Evolutionary conservation across 2,329 filamentous ascomycete species (phyloP).

Genomic region (Berkeleyomyces basicola): DNA sequence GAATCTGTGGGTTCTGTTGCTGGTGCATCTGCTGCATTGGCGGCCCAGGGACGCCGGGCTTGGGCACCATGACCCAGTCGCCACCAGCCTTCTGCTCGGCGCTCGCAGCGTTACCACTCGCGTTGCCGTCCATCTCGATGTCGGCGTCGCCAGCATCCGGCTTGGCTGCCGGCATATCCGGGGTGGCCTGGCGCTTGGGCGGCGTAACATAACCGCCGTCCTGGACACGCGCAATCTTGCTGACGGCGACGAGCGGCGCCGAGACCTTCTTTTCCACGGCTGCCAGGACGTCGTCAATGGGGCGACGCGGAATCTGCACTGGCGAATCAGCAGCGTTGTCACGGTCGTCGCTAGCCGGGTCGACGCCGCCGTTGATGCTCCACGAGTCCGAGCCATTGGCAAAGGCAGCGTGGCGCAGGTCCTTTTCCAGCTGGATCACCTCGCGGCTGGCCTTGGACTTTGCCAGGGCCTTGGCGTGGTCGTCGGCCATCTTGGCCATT

Average conservation of each 20-base stretch:
- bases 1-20: background rate
- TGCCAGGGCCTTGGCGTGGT: slow-evolving; percentile 59
- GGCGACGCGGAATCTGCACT: slow-evolving; percentile 30
- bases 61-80: slow-evolving; percentile 63
- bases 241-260: slow-evolving; percentile 46
- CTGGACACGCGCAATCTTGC: slow-evolving; percentile 53
- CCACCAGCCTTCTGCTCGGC: slow-evolving; percentile 32
- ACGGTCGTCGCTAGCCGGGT: slow-evolving; percentile 34
- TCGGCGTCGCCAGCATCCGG: slow-evolving; percentile 35
- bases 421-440: slow-evolving; percentile 58
- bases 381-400: slow-evolving; percentile 43
- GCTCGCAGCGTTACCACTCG: slow-evolving; percentile 26
- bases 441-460: slow-evolving; percentile 55
- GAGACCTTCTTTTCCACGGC: slow-evolving; percentile 58
- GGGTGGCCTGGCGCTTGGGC: slow-evolving; percentile 30
- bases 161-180: slow-evolving; percentile 24
- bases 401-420: slow-evolving; percentile 50
- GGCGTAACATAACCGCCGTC: slow-evolving; percentile 57
- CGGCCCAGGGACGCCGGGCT: slow-evolving; percentile 33
- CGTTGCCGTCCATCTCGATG: slow-evolving; percentile 48
- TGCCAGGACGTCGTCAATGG: slow-evolving; percentile 54
- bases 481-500: slow-evolving; percentile 67
- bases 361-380: slow-evolving; percentile 41
- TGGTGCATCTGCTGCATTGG: background rate
- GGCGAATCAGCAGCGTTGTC: slow-evolving; percentile 21